Evolutionary conservation across 495 filamentous ascomycete genomes (phyloP), one percentile per base, ranked within the genome.

Genomic region (Penicillium lagena): DNA sequence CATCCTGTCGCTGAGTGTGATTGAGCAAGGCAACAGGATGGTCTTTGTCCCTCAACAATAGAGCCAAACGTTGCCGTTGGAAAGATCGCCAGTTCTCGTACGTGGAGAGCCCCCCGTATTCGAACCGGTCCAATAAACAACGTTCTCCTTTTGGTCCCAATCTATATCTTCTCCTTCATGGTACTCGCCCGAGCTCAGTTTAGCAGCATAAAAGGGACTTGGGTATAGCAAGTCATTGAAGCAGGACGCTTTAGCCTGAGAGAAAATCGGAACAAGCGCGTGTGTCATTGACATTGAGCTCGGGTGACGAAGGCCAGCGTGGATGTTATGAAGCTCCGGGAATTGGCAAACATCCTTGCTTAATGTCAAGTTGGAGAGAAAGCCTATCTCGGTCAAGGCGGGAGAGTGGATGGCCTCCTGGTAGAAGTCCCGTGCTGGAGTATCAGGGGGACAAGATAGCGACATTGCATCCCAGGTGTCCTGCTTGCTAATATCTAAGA

Each of bases 401-500:
- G 33, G 42, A 12, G 51, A 41, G 14, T 53, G 43, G 10, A 30
- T 30, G 0, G 42, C 49, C n/a, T 50, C 45, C 9, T 37, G 17
- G 37, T 52, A 43, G 1, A 53, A 43, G 2, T 14, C 35, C 8
- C 40, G 33, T 9, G 40, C 46, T 4, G 50, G 46, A 0, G 31
- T 44, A 14, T 53, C 50, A 4, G 41, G 49, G 17, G 54, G 43
- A 29, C 54, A 56, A 8, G 54, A 56, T 9, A 53, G 37, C 8
- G 34, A 37, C 0, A 40, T 47, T 10, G 32, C 39, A 17, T 50
- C 46, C 54, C 50, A 56, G 3, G 54, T 56, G 15, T 56, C 46
- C 44, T 56, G 50, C 2, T n/a, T 13, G 8, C 45, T 43, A 9
- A 56, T 45, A 28, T 47, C 39, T 11, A 34, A 38, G 29, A 37